Percentiles rank a stretch among this genome's conserved stretches.
These are phyloP conservation scores for Metschnikowia cerradonensis DNA, from an alignment of 805 yeast species.

Conservation along the genomic window DNA sequence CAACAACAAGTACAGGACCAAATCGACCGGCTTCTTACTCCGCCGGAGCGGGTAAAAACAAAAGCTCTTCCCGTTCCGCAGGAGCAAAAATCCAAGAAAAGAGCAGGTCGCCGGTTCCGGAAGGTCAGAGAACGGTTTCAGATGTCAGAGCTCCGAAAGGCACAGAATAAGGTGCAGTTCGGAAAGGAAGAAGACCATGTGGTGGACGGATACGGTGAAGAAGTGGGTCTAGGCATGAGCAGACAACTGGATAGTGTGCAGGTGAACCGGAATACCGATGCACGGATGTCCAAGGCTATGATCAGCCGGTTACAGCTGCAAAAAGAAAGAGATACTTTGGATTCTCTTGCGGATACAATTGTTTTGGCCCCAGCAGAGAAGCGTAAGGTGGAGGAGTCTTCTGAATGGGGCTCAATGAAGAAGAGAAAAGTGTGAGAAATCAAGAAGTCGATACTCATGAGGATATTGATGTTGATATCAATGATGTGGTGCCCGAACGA, in stretches of 20 bases:
- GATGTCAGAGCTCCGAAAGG: constrained; percentile 73
- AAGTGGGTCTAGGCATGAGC: constrained; percentile 78
- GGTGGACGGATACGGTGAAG: constrained; percentile 70
- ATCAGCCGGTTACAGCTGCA: constrained; percentile 39
- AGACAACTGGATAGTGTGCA: constrained; percentile 28
- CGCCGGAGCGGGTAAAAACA: constrained; percentile 62
- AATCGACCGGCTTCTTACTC: constrained; percentile 67
- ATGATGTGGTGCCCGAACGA: constrained; percentile 19
- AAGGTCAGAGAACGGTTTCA: constrained; percentile 78
- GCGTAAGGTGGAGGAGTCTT: neutral
- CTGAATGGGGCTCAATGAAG: neutral
- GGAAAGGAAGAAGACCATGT: constrained; percentile 67
- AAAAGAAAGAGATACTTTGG: constrained; percentile 12
- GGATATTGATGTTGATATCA: too few species aligned
- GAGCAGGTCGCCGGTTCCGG: constrained; percentile 81
- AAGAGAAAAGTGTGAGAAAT: neutral
- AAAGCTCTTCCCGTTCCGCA: constrained; percentile 72
- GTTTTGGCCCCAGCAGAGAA: constrained; percentile 9
- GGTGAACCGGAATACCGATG: constrained; percentile 46
- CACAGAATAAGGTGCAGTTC: constrained; percentile 82
- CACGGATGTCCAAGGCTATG: constrained; percentile 62
- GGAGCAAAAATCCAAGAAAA: constrained; percentile 70
- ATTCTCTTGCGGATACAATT: constrained; percentile 8
- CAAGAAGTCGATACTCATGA: neutral
- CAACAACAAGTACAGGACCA: constrained; percentile 55